A percentile compares a stretch with the other conserved stretches of the same genome.
These are phyloP conservation scores for Claviceps cyperi DNA, from an alignment of 2,329 filamentous ascomycete genomes.

Conservation along the genomic window DNA sequence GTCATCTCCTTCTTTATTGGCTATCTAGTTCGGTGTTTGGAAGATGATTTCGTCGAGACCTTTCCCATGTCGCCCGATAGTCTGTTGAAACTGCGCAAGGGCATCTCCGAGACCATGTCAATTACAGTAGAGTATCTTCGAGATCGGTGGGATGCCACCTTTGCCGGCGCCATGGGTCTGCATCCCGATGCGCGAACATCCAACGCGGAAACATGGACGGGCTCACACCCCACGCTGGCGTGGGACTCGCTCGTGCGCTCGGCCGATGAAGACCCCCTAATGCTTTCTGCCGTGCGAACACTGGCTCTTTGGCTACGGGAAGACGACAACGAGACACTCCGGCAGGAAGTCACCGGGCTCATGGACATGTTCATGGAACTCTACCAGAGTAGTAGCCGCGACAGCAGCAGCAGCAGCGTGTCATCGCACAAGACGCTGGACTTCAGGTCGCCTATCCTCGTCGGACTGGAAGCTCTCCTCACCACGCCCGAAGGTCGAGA, in stretches of 20 bases:
- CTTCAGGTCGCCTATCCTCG: conserved; percentile 41
- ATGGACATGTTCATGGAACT: conserved; percentile 50
- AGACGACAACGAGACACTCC: conserved; percentile 45
- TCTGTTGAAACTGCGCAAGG: conserved; percentile 45
- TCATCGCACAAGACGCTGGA: conserved; percentile 27
- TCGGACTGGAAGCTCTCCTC: conserved; percentile 45
- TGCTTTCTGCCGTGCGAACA: conserved; percentile 41
- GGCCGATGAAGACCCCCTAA: conserved; percentile 39
- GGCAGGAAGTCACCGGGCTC: conserved; percentile 42
- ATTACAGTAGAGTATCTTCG: conserved; percentile 50
- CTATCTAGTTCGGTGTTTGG: conserved; percentile 38
- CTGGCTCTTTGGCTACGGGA: conserved; percentile 55
- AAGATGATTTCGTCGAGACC: conserved; percentile 27
- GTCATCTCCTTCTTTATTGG: conserved; percentile 46
- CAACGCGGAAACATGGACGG: conserved; percentile 28
- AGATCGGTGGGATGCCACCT: conserved; percentile 54
- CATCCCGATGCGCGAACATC: conserved; percentile 39
- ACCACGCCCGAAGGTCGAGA: conserved; percentile 31
- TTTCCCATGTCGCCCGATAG: conserved; percentile 41
- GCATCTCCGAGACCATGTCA: conserved; percentile 48
- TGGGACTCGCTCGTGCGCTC: conserved; percentile 43
- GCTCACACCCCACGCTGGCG: conserved; percentile 32
- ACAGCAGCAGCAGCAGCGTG: conserved; percentile 11
- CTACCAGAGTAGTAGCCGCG: conserved; percentile 25
- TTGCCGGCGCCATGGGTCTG: conserved; percentile 46